Conservation (phyloP, 768 basidiomycete genomes). For the Auriscalpium microsporum region DNA sequence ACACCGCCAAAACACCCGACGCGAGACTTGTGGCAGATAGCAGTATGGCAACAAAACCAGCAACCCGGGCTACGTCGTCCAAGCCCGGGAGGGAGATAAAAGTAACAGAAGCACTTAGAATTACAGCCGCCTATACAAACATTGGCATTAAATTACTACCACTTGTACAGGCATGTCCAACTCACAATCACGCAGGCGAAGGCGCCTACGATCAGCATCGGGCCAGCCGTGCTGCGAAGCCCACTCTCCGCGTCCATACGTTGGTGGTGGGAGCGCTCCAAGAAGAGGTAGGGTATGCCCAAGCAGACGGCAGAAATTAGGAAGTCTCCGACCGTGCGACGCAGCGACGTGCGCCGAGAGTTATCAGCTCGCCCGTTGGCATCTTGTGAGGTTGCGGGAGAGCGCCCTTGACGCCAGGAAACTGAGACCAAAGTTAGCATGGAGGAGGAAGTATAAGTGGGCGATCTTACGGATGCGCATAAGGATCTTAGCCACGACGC, state of each 20-base stretch:
- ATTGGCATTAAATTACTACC: conserved; percentile 1
- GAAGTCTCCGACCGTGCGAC: conserved; percentile 47
- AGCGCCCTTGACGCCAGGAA: conserved; percentile 11
- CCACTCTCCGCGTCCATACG: conserved; percentile 57
- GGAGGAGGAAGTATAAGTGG: not conserved
- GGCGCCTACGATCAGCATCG: conserved; percentile 56
- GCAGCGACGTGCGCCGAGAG: conserved; percentile 30
- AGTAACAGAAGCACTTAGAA: conserved; percentile 75
- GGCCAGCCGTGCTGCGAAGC: conserved; percentile 33
- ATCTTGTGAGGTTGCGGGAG: conserved; percentile 4
- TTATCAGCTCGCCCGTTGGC: conserved; percentile 17
- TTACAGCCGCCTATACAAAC: conserved; percentile 57
- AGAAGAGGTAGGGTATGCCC: conserved; percentile 73
- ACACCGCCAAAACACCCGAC: conserved; percentile 59
- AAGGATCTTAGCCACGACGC: conserved; percentile 13
- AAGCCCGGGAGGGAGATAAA: conserved; percentile 73
- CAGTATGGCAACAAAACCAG: conserved; percentile 59
- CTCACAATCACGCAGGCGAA: conserved; percentile 31
- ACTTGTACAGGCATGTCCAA: not conserved
- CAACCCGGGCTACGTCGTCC: conserved; percentile 52
- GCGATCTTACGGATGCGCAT: conserved; percentile 11
- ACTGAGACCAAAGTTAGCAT: conserved; percentile 3
- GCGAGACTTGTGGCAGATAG: conserved; percentile 65
- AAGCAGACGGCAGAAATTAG: conserved; percentile 58
- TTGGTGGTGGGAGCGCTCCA: conserved; percentile 41